These are phyloP conservation scores for Fusarium sp. DNA, from an alignment of 2,329 filamentous ascomycete genomes.

Conservation along the genomic window DNA sequence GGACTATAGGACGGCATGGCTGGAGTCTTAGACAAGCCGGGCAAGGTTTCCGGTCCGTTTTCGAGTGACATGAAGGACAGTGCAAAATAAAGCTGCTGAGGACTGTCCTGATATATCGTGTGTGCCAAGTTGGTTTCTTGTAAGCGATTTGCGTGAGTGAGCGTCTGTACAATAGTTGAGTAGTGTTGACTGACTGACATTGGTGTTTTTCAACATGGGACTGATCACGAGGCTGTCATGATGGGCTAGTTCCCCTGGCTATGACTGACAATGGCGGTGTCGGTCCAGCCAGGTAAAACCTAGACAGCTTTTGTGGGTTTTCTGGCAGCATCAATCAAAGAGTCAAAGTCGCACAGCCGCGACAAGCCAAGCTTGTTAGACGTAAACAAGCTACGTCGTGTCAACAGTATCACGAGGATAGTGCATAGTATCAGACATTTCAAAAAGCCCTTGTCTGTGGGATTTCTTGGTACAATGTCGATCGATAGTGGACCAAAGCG, in stretches of 20 bases:
- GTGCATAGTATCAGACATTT: slow-evolving; percentile 28
- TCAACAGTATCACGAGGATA: slow-evolving; percentile 15
- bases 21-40: slow-evolving; percentile 35
- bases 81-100: slow-evolving; percentile 35
- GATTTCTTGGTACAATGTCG: slow-evolving; percentile 7
- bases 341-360: slow-evolving; percentile 23
- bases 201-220: slow-evolving; percentile 12
- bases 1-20: slow-evolving; percentile 37
- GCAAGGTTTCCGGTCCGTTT: slow-evolving; percentile 48
- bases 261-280: slow-evolving; percentile 39
- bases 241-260: slow-evolving; percentile 19
- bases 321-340: slow-evolving; percentile 20
- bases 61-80: slow-evolving; percentile 47
- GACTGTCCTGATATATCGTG: slow-evolving; percentile 27
- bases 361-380: slow-evolving; percentile 7
- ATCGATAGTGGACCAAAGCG: slow-evolving; percentile 19
- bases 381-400: slow-evolving; percentile 1
- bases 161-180: neutral
- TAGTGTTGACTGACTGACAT: too few relatives aligned
- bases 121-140: slow-evolving; percentile 6
- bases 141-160: slow-evolving; percentile 16
- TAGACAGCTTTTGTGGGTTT: slow-evolving; percentile 26
- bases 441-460: neutral
- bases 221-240: slow-evolving; percentile 24
- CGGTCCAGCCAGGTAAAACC: slow-evolving; percentile 24